These are phyloP conservation scores for Chaetomium sp. DNA, from an alignment of 2,329 filamentous ascomycete genomes.

Conservation along the genomic window DNA sequence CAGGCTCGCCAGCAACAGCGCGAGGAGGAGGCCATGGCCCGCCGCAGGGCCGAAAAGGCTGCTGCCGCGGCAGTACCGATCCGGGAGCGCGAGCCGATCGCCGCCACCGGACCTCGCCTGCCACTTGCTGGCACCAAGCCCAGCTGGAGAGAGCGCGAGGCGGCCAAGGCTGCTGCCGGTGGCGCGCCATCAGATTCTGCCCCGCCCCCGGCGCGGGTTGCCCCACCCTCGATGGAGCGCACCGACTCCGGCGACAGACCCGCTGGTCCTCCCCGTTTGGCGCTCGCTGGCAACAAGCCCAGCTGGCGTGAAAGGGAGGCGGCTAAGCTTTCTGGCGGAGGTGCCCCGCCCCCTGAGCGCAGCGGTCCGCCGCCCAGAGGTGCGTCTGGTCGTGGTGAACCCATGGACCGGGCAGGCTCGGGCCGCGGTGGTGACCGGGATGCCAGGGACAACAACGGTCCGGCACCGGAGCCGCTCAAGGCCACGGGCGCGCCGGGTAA, in stretches of 20 bases:
- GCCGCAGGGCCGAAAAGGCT: slow-evolving; percentile 65
- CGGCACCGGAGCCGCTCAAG: slow-evolving; percentile 54
- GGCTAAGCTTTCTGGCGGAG: slow-evolving; percentile 44
- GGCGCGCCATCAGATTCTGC: slow-evolving; percentile 38
- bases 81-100: slow-evolving; percentile 47
- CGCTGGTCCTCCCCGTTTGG: slow-evolving; percentile 56
- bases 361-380: slow-evolving; percentile 36
- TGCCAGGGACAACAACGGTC: slow-evolving; percentile 43
- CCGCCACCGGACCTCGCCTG: slow-evolving; percentile 58
- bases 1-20: slow-evolving; percentile 73
- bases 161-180: slow-evolving; percentile 46
- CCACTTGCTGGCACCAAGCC: slow-evolving; percentile 63
- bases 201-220: slow-evolving; percentile 39
- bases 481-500: slow-evolving; percentile 58
- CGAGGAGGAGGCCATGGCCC: slow-evolving; percentile 85
- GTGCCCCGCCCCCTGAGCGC: slow-evolving; percentile 31
- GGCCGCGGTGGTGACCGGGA: slow-evolving; percentile 46
- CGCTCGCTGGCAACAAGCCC: slow-evolving; percentile 53
- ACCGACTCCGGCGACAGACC: slow-evolving; percentile 50
- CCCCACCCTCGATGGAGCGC: slow-evolving; percentile 42
- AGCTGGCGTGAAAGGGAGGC: slow-evolving; percentile 65
- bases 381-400: slow-evolving; percentile 45
- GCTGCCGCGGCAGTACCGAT: slow-evolving; percentile 32
- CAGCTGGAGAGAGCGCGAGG: slow-evolving; percentile 75
- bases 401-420: slow-evolving; percentile 49